Evolutionary conservation across 169 alveolate species (phyloP).

Genomic region (Eimeria maxima): DNA sequence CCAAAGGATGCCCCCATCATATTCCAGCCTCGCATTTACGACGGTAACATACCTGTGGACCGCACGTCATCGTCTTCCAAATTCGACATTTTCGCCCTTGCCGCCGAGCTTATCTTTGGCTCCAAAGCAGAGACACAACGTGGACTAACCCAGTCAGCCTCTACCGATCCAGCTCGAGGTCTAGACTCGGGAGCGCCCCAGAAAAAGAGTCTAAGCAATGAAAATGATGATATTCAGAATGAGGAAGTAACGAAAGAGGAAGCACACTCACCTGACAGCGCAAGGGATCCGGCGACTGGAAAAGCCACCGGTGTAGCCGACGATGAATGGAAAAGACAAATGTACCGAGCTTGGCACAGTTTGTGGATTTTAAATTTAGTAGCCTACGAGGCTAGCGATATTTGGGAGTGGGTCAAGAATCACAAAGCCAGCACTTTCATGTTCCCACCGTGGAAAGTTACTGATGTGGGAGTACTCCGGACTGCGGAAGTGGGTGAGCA

Average conservation of each 20-base stretch:
- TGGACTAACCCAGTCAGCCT: not conserved
- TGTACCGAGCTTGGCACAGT: slow-evolving; percentile 33
- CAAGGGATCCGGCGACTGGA: not conserved
- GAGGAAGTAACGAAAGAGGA: not conserved
- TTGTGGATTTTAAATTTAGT: slow-evolving; percentile 40
- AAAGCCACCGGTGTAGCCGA: not conserved
- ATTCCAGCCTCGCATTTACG: slow-evolving; percentile 70
- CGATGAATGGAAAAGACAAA: slow-evolving; percentile 14
- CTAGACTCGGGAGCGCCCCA: not conserved
- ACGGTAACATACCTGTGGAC: slow-evolving; percentile 68
- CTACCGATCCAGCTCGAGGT: not conserved
- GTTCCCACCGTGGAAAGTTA: slow-evolving; percentile 58
- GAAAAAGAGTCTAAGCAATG: not conserved
- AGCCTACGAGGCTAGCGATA: slow-evolving; percentile 43
- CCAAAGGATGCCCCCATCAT: slow-evolving; percentile 66
- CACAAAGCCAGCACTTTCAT: slow-evolving; percentile 31
- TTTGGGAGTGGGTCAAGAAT: slow-evolving; percentile 45
- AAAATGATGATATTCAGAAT: not conserved
- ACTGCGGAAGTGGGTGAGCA: slow-evolving; percentile 64
- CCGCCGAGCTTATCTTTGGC: slow-evolving; percentile 12
- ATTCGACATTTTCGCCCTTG: slow-evolving; percentile 17
- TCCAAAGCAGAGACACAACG: not conserved
- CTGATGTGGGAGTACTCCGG: slow-evolving; percentile 38
- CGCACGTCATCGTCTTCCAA: slow-evolving; percentile 18
- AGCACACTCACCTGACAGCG: not conserved